phyloP scores from a whole-genome alignment of 768 basidiomycete species.

The Leucogyrophana mollusca region DNA sequence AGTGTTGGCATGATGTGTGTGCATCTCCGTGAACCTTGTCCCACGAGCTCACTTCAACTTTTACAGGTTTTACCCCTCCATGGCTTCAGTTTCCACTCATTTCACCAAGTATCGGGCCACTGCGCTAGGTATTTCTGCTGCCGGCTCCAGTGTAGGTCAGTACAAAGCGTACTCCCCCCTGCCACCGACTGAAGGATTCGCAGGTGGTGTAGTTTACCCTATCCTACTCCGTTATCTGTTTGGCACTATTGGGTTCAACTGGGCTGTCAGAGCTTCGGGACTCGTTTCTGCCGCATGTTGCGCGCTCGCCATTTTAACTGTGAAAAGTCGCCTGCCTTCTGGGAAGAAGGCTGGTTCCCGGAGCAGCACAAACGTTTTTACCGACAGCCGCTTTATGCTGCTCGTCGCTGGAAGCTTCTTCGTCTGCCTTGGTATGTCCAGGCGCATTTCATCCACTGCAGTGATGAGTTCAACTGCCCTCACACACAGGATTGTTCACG shows the following conservation, averaged over 20 bases:
- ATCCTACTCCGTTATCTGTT: slow-evolving; percentile 63
- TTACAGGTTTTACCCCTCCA: slow-evolving; percentile 71
- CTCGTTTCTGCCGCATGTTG: slow-evolving; percentile 51
- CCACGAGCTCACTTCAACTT: too few species aligned
- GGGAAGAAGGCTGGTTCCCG: slow-evolving; percentile 17
- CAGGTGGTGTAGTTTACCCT: slow-evolving; percentile 71
- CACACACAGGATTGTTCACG: slow-evolving; percentile 57
- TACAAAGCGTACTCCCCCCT: slow-evolving; percentile 11
- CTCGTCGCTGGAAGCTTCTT: slow-evolving; percentile 54
- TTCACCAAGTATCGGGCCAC: slow-evolving; percentile 67
- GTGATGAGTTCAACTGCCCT: slow-evolving; percentile 1
- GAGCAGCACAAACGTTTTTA: slow-evolving; percentile 30
- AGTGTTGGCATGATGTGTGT: slow-evolving; percentile 65
- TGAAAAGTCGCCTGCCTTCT: slow-evolving; percentile 31
- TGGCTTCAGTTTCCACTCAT: slow-evolving; percentile 65
- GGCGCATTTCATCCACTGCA: not conserved
- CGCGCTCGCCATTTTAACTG: slow-evolving; percentile 43
- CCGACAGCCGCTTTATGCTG: slow-evolving; percentile 52
- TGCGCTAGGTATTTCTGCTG: slow-evolving; percentile 66
- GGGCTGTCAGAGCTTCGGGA: slow-evolving; percentile 60
- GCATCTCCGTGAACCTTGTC: not conserved
- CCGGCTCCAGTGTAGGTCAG: slow-evolving; percentile 67
- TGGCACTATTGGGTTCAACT: slow-evolving; percentile 53
- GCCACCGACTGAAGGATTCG: slow-evolving; percentile 16
- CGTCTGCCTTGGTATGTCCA: slow-evolving; percentile 55